Conservation (phyloP, 2,329 filamentous ascomycete species). For the Mycocentrospora acerina region DNA sequence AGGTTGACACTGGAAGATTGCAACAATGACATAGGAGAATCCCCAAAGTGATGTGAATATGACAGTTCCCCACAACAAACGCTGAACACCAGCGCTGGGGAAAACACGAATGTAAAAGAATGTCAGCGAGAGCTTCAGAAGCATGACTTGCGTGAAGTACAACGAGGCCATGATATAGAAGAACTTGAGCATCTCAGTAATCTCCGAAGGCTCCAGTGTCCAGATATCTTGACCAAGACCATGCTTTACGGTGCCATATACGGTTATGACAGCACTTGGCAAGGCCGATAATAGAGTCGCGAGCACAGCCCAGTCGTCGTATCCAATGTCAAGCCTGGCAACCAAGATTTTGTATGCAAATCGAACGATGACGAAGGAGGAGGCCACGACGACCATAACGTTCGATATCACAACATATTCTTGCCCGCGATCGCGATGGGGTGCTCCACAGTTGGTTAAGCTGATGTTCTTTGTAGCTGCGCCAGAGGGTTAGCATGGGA, state of each 20-base stretch:
- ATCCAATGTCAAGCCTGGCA: conserved; percentile 37
- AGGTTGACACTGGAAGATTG: conserved; percentile 40
- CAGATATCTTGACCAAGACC: conserved; percentile 57
- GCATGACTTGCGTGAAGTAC: conserved; percentile 35
- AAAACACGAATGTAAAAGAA: conserved; percentile 37
- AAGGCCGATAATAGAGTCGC: conserved; percentile 21
- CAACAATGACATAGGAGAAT: conserved; percentile 19
- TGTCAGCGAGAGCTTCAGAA: conserved; percentile 33
- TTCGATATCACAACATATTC: conserved; percentile 39
- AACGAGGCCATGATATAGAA: conserved; percentile 41
- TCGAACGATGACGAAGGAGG: conserved; percentile 37
- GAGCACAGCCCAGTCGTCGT: conserved; percentile 42
- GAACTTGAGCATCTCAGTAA: conserved; percentile 47
- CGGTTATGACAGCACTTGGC: conserved; percentile 30
- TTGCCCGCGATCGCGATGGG: conserved; percentile 40
- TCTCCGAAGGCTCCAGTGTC: conserved; percentile 46
- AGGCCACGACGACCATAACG: conserved; percentile 36
- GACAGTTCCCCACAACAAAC: conserved; percentile 27
- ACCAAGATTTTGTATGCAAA: conserved; percentile 41
- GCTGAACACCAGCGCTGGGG: conserved; percentile 23
- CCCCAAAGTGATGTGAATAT: conserved; percentile 30
- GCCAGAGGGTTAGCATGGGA: neutral
- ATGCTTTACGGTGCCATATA: conserved; percentile 22
- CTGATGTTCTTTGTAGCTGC: conserved; percentile 47
- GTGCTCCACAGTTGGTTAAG: conserved; percentile 40